Conservation (phyloP, 768 basidiomycete species). For the Rubroboletus satanas region DNA sequence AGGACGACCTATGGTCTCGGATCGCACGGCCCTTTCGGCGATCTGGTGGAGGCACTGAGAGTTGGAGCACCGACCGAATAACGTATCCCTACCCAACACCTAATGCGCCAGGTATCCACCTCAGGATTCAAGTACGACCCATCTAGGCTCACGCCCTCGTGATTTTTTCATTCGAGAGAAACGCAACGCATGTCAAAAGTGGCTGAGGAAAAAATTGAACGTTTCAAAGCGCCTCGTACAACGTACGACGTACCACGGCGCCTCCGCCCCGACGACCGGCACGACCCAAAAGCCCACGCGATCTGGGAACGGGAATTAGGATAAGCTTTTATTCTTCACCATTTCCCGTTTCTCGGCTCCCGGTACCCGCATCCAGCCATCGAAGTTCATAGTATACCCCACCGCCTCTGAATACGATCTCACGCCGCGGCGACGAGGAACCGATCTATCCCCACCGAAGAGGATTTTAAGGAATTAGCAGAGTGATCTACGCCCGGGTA, state of each 20-base stretch:
- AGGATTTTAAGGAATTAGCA: not conserved
- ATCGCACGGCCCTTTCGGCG: slow-evolving; percentile 1
- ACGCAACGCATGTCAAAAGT: not conserved
- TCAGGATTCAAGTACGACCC: not conserved
- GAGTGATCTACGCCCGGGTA: not conserved
- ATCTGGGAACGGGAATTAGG: not conserved
- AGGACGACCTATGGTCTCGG: not conserved
- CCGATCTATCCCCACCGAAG: not conserved
- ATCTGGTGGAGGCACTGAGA: not conserved
- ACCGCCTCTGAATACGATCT: not conserved
- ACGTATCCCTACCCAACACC: not conserved
- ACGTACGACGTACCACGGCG: not conserved
- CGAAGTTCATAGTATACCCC: not conserved
- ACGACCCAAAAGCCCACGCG: not conserved
- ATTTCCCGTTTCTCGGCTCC: not conserved
- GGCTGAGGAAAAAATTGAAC: not conserved
- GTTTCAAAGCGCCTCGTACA: not conserved
- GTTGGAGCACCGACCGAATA: not conserved
- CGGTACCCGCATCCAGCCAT: not conserved
- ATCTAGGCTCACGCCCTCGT: not conserved
- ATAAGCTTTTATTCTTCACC: not conserved
- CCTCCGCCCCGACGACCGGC: not conserved
- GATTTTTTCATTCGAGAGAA: not conserved
- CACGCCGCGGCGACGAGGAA: not conserved
- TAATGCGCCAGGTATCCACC: not conserved